phyloP scores from a whole-genome alignment of 106 monocot genomes.

The Dendrobium chrysotoxum region DNA sequence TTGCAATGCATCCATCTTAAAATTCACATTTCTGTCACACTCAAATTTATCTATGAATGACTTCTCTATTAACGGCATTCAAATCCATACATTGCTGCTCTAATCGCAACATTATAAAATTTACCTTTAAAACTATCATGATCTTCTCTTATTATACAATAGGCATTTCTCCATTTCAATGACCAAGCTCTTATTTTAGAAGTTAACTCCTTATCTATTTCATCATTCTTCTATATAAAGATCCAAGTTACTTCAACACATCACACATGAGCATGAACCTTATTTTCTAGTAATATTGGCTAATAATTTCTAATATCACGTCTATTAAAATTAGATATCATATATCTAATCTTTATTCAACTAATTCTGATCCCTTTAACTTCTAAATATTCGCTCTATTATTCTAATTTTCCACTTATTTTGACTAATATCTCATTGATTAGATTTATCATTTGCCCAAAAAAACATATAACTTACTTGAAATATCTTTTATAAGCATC shows the following conservation, averaged over 20 bases:
- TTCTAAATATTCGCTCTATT: background rate
- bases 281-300: background rate
- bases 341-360: background rate
- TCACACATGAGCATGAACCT: background rate
- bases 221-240: background rate
- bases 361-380: background rate
- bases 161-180: background rate
- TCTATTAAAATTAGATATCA: background rate
- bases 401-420: background rate
- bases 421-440: background rate
- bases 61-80: background rate
- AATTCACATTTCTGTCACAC: background rate
- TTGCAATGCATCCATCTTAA: background rate
- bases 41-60: background rate
- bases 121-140: background rate
- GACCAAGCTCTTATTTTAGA: background rate
- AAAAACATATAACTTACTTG: background rate
- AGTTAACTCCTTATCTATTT: background rate
- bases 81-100: background rate
- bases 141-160: background rate
- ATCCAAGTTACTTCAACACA: background rate
- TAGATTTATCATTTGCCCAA: background rate
- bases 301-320: background rate
- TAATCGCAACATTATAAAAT: background rate
- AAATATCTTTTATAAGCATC: background rate